Evolutionary conservation across 352 stramenopile genomes (phyloP).

Genomic region (Phytophthora ramorum): DNA sequence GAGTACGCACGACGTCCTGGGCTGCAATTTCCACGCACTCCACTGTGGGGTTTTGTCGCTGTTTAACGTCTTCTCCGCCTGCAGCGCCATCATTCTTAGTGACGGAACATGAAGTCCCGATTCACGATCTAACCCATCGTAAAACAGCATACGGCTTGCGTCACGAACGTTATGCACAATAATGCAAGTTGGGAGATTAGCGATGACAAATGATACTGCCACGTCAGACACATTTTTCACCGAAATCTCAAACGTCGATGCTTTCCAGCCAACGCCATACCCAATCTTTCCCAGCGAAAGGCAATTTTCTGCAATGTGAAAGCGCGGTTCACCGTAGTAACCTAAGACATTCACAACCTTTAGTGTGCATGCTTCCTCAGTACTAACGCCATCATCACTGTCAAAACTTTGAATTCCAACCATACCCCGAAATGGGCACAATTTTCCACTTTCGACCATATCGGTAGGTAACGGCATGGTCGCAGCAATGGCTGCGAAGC

Average conservation of each 20-base stretch:
- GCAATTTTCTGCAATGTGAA: conserved; percentile 59
- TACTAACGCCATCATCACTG: conserved; percentile 5
- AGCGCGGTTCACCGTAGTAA: conserved; percentile 65
- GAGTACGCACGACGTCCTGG: conserved; percentile 53
- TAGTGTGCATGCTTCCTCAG: conserved; percentile 65
- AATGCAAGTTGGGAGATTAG: conserved; percentile 65
- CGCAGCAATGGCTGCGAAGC: conserved; percentile 73
- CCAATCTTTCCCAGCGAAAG: conserved; percentile 85
- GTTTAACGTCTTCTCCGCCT: conserved; percentile 35
- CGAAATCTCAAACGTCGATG: conserved; percentile 66
- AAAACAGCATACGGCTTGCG: conserved; percentile 38
- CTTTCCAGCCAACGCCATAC: conserved; percentile 80
- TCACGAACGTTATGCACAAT: conserved; percentile 48
- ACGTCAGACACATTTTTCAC: conserved; percentile 81
- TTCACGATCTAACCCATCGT: conserved; percentile 18
- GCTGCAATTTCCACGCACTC: conserved; percentile 60
- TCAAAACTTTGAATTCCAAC: conserved; percentile 82
- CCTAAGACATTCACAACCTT: conserved; percentile 69
- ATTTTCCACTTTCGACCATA: conserved; percentile 64
- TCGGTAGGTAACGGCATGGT: conserved; percentile 58
- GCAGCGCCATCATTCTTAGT: conserved; percentile 50
- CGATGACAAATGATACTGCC: conserved; percentile 61
- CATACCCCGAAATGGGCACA: conserved; percentile 66
- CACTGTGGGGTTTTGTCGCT: conserved; percentile 15
- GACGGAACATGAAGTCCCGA: conserved; percentile 39